These are phyloP conservation scores for Lepidopterella palustris DNA, from an alignment of 495 filamentous ascomycete species.

Conservation along the genomic window DNA sequence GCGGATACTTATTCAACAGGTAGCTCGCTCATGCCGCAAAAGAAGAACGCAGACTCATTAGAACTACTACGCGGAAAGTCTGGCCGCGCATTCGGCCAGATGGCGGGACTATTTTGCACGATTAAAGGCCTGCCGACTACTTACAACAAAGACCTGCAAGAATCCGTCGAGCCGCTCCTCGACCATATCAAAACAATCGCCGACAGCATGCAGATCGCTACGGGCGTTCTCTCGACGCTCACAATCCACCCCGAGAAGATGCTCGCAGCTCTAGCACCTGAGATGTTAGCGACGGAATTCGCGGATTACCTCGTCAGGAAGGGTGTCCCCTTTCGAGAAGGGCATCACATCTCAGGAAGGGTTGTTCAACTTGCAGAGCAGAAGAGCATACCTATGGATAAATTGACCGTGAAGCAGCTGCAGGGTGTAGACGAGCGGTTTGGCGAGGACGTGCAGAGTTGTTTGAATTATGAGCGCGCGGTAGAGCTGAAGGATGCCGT, in stretches of 20 bases:
- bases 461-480: constrained; percentile 78
- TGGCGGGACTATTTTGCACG: constrained; percentile 81
- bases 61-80: constrained; percentile 86
- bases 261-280: constrained; percentile 64
- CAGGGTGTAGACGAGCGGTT: constrained; percentile 70
- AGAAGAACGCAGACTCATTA: constrained; percentile 74
- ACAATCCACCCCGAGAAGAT: constrained; percentile 66
- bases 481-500: constrained; percentile 77
- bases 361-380: constrained; percentile 72
- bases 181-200: constrained; percentile 81
- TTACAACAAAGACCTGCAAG: constrained; percentile 95
- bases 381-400: constrained; percentile 65
- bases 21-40: constrained; percentile 86
- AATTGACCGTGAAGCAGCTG: constrained; percentile 62
- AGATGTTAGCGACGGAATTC: constrained; percentile 58
- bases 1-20: constrained; percentile 86
- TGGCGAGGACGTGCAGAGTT: constrained; percentile 62
- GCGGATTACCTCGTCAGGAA: constrained; percentile 90
- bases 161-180: constrained; percentile 80
- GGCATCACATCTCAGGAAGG: constrained; percentile 82
- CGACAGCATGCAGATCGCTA: constrained; percentile 82
- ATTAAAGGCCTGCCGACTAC: constrained; percentile 84
- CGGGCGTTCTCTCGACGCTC: constrained; percentile 64
- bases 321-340: constrained; percentile 74
- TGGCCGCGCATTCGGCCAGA: constrained; percentile 78